A percentile compares a stretch with the other conserved stretches of the same genome.
These are phyloP conservation scores for Sordariomycetes sp. DNA, from an alignment of 2,329 filamentous ascomycete species.

Conservation along the genomic window DNA sequence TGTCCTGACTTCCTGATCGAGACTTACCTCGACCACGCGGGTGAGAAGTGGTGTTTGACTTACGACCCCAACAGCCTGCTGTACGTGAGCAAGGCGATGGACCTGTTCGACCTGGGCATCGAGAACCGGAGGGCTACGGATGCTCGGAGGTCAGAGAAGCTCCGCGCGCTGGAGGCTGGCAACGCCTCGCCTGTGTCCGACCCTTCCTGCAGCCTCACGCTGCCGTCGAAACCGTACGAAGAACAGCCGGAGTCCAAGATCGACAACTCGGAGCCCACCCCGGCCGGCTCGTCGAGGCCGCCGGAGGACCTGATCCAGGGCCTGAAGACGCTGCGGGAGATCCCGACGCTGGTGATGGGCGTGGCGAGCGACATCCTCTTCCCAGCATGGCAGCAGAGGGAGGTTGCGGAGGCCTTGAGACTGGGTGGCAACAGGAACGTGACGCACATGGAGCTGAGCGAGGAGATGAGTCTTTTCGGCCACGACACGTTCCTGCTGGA, in stretches of 20 bases:
- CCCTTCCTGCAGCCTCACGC: slow-evolving; percentile 61
- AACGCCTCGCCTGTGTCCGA: slow-evolving; percentile 41
- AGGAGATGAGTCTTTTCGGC: slow-evolving; percentile 90
- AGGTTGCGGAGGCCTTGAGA: slow-evolving; percentile 78
- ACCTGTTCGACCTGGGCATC: slow-evolving; percentile 83
- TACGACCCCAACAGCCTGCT: slow-evolving; percentile 94
- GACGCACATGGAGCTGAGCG: slow-evolving; percentile 81
- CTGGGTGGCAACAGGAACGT: slow-evolving; percentile 72
- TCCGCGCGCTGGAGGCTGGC: slow-evolving; percentile 30
- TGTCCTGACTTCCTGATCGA: slow-evolving; percentile 97
- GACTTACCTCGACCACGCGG: slow-evolving; percentile 95
- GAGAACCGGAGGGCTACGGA: slow-evolving; percentile 57
- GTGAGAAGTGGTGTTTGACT: slow-evolving; percentile 95
- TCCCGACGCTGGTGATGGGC: slow-evolving; percentile 80
- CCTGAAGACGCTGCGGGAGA: slow-evolving; percentile 61
- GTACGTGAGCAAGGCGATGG: slow-evolving; percentile 98
- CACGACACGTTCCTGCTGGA: slow-evolving; percentile 96
- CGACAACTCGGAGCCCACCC: slow-evolving; percentile 13
- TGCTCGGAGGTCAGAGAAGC: slow-evolving; percentile 48
- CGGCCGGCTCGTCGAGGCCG: slow-evolving; percentile 38
- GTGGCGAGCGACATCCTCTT: slow-evolving; percentile 95
- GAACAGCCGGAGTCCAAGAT: slow-evolving; percentile 52
- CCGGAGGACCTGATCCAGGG: slow-evolving; percentile 75
- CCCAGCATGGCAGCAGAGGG: slow-evolving; percentile 94
- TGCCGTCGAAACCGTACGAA: slow-evolving; percentile 77